phyloP scores from a whole-genome alignment of 352 stramenopile species.

The Pythium aquatile region DNA sequence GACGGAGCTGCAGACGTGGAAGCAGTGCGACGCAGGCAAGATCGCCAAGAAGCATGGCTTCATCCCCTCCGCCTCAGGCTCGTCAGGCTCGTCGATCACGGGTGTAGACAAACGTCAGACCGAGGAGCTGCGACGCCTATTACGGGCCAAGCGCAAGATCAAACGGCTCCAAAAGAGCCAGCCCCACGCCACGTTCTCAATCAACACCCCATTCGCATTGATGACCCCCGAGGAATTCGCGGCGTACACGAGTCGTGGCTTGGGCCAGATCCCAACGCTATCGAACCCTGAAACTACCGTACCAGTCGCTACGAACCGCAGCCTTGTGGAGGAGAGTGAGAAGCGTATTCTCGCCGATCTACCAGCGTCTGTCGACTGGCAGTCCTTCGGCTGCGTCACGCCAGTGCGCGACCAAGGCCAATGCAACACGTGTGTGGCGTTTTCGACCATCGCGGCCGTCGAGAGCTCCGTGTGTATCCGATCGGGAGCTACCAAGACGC shows the following conservation, averaged over 20 bases:
- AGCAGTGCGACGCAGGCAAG: background rate
- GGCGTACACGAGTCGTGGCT: background rate
- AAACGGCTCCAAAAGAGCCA: constrained; percentile 4
- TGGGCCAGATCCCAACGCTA: background rate
- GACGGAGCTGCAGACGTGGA: constrained; percentile 2
- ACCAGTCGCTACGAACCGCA: background rate
- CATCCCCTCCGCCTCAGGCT: background rate
- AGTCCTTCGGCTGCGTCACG: constrained; percentile 25
- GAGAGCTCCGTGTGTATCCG: constrained; percentile 8
- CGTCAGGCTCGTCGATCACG: background rate
- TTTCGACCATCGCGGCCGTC: constrained; percentile 22
- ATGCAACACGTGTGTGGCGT: constrained; percentile 26
- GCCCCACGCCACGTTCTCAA: constrained; percentile 12
- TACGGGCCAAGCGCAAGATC: background rate
- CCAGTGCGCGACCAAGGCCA: constrained; percentile 26
- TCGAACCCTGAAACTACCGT: too few relatives aligned
- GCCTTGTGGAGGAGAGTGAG: background rate
- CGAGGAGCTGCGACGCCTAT: constrained; percentile 7
- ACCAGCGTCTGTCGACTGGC: constrained; percentile 18
- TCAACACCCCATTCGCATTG: constrained; percentile 14
- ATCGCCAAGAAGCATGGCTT: background rate
- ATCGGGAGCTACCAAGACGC: background rate
- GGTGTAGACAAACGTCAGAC: background rate
- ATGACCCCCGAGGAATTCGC: constrained; percentile 15
- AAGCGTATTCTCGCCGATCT: background rate